These are phyloP conservation scores for Neocatenulostroma microsporum DNA, from an alignment of 2,329 filamentous ascomycete species.

Conservation along the genomic window DNA sequence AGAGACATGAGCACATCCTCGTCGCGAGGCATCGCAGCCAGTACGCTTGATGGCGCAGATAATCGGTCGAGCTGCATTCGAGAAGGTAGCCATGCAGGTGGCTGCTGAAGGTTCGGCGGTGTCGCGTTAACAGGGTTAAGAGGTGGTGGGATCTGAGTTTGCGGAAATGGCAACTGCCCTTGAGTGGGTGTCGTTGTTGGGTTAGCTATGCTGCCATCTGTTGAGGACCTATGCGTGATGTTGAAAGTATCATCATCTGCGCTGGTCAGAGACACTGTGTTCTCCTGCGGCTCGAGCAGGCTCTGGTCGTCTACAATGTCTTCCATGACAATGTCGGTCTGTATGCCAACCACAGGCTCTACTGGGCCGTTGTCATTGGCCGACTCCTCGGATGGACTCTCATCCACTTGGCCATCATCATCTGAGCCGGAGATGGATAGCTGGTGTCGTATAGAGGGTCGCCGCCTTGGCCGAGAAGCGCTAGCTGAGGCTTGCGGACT, in stretches of 20 bases:
- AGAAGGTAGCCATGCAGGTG: conserved; percentile 32
- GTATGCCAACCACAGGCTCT: conserved; percentile 70
- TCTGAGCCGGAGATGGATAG: conserved; percentile 77
- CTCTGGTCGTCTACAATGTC: conserved; percentile 77
- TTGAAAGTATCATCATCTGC: conserved; percentile 87
- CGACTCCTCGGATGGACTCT: conserved; percentile 69
- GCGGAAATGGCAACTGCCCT: conserved; percentile 22
- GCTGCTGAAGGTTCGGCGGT: conserved; percentile 63
- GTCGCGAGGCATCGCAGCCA: conserved; percentile 89
- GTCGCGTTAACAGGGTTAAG: conserved; percentile 61
- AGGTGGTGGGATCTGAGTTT: conserved; percentile 39
- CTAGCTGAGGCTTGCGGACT: conserved; percentile 41
- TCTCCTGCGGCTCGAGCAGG: conserved; percentile 59
- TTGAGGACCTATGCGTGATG: conserved; percentile 75
- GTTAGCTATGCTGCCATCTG: conserved; percentile 78
- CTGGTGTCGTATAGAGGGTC: conserved; percentile 84
- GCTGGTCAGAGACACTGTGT: conserved; percentile 72
- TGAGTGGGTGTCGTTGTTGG: conserved; percentile 58
- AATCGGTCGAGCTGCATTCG: conserved; percentile 19
- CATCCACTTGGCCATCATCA: conserved; percentile 80
- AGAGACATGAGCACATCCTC: conserved; percentile 98
- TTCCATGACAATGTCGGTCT: conserved; percentile 75
- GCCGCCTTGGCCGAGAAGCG: conserved; percentile 53
- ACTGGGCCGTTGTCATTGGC: conserved; percentile 61
- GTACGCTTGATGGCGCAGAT: conserved; percentile 51